A percentile compares a stretch with the other conserved stretches of the same genome.
Evolutionary conservation across 495 filamentous ascomycete genomes (phyloP).

Genomic region (Neurospora tetraspora): DNA sequence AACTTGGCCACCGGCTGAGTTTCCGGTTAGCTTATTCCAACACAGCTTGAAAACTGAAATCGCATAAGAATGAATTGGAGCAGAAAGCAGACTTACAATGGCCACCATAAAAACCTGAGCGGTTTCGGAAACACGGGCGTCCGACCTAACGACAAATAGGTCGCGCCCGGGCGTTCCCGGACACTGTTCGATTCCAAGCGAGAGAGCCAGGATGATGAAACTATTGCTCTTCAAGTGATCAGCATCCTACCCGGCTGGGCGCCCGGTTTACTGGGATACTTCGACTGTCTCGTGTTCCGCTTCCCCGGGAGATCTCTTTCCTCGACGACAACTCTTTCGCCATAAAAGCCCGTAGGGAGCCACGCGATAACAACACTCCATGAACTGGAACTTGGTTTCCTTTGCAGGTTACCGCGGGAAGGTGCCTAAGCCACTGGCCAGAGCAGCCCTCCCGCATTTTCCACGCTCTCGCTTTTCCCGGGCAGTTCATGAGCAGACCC

Average conservation of each 20-base stretch:
- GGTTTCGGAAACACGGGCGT: not conserved
- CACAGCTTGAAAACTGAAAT: too few relatives aligned
- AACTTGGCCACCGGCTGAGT: not conserved
- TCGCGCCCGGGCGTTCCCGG: not conserved
- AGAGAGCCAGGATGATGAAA: slow-evolving; percentile 8
- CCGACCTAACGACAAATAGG: not conserved
- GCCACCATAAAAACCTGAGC: too few relatives aligned
- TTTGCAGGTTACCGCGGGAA: too few relatives aligned
- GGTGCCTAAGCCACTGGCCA: too few relatives aligned
- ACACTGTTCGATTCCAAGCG: slow-evolving; percentile 20
- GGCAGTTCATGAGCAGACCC: not conserved
- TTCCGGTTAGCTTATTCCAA: too few relatives aligned
- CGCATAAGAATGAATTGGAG: too few relatives aligned
- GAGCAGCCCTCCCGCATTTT: not conserved
- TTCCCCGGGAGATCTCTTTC: too few relatives aligned
- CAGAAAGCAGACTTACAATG: too few relatives aligned
- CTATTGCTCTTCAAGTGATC: slow-evolving; percentile 4
- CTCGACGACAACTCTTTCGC: not conserved
- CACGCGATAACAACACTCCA: too few relatives aligned
- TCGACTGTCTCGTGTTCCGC: too few relatives aligned
- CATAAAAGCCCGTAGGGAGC: not conserved
- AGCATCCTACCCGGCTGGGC: slow-evolving; percentile 29
- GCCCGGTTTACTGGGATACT: too few relatives aligned
- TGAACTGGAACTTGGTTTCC: too few relatives aligned
- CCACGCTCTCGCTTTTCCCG: not conserved